phyloP scores from a whole-genome alignment of 257 asterid species.

The Nicotiana sylvestris region DNA sequence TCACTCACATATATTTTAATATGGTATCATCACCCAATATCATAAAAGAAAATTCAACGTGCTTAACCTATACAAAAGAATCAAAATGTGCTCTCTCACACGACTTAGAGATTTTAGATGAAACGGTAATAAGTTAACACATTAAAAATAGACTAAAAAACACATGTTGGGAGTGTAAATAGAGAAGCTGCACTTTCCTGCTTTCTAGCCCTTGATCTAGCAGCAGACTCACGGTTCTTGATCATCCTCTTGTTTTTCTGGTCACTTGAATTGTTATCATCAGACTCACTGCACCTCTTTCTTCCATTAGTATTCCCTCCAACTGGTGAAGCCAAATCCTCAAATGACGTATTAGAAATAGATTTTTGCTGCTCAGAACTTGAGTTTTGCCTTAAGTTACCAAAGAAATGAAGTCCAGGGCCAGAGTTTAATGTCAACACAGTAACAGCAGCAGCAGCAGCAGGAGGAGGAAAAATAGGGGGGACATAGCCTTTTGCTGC shows the following conservation, averaged over 20 bases:
- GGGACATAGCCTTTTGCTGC: not conserved
- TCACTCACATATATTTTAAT: too few relatives aligned
- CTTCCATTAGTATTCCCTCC: not conserved
- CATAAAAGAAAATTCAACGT: too few relatives aligned
- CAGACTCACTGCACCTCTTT: constrained; percentile 34
- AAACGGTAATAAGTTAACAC: too few relatives aligned
- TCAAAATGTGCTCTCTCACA: too few relatives aligned
- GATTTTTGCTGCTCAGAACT: constrained; percentile 6
- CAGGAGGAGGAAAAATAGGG: constrained; percentile 18
- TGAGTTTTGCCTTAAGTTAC: constrained; percentile 8
- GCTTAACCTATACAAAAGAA: too few relatives aligned
- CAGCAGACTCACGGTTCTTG: constrained; percentile 86
- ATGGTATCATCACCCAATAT: too few relatives aligned
- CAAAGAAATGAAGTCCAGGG: constrained; percentile 25
- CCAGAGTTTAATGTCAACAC: constrained; percentile 46
- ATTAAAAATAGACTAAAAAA: too few relatives aligned
- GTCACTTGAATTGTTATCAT: constrained; percentile 26
- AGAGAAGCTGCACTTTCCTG: constrained; percentile 45
- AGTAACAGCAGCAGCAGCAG: constrained; percentile 34
- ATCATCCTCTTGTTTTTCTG: constrained; percentile 69
- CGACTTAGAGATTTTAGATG: too few relatives aligned
- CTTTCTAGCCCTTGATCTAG: constrained; percentile 77
- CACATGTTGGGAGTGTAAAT: not conserved
- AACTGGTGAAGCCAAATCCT: not conserved
- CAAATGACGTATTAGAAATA: not conserved